Percentiles rank a stretch among this genome's conserved stretches.
phyloP scores from a whole-genome alignment of 345 rosid genomes.

The Psidium friedrichsthalianum region DNA sequence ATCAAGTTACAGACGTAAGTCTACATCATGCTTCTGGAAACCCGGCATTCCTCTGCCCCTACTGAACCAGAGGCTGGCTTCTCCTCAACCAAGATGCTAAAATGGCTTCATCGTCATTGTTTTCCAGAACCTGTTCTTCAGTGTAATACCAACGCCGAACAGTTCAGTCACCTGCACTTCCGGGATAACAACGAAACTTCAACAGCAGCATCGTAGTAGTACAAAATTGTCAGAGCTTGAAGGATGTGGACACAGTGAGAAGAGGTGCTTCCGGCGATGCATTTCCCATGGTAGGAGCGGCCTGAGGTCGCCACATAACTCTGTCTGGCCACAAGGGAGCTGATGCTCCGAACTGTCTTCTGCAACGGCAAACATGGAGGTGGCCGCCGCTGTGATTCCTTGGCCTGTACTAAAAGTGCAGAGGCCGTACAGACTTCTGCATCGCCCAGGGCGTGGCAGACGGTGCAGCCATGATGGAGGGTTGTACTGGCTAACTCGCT shows the following conservation, averaged over 20 bases:
- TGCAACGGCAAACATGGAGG: conserved; percentile 99
- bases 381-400: conserved; percentile 92
- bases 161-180: conserved; percentile 87
- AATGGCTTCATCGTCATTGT: conserved; percentile 16
- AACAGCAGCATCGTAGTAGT: conserved; percentile 41
- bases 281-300: conserved; percentile 99
- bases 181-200: conserved; percentile 58
- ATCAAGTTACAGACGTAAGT: conserved; percentile 35
- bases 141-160: conserved; percentile 38
- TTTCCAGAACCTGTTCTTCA: conserved; percentile 62
- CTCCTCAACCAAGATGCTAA: conserved; percentile 31
- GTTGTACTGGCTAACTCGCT: conserved; percentile 84
- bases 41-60: conserved; percentile 24
- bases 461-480: conserved; percentile 74
- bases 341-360: conserved; percentile 97
- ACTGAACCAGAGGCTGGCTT: conserved; percentile 26
- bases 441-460: conserved; percentile 98
- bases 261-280: conserved; percentile 99
- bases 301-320: conserved; percentile 84
- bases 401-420: conserved; percentile 95
- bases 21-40: conserved; percentile 31
- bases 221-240: conserved; percentile 83
- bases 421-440: conserved; percentile 94
- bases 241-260: conserved; percentile 92
- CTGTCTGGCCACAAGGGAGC: conserved; percentile 97